A percentile compares a stretch with the other conserved stretches of the same genome.
These are phyloP conservation scores for Trichosporon ovoides DNA, from an alignment of 1,284 basidiomycete species.

Conservation along the genomic window DNA sequence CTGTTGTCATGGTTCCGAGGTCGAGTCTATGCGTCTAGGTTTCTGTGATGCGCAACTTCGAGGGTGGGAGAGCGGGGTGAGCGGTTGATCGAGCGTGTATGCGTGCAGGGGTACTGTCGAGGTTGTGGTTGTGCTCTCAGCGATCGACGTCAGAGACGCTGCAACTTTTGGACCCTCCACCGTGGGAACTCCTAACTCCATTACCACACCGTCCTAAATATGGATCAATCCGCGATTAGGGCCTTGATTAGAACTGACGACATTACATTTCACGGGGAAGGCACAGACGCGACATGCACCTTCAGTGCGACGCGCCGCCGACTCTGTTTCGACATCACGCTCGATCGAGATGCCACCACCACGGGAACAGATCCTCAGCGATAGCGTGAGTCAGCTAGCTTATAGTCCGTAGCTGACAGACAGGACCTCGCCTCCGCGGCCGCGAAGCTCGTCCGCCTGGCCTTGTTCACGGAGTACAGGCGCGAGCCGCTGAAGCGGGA, in stretches of 20 bases:
- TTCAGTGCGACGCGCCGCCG: too few species aligned
- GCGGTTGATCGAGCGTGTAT: neutral
- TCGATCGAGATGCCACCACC: neutral
- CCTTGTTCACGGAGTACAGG: conserved; percentile 43
- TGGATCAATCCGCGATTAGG: too few species aligned
- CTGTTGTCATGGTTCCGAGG: neutral
- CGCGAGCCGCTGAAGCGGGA: conserved; percentile 32
- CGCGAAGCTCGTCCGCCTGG: conserved; percentile 36
- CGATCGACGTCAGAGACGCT: conserved; percentile 1
- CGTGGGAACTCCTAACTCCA: neutral
- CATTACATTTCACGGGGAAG: too few species aligned
- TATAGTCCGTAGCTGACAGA: neutral
- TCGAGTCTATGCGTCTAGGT: too few species aligned
- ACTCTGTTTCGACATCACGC: neutral
- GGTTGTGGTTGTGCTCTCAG: neutral
- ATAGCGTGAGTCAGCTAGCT: neutral
- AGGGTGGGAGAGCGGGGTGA: neutral
- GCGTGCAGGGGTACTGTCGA: too few species aligned
- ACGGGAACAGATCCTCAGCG: neutral
- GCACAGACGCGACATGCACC: too few species aligned
- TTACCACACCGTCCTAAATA: too few species aligned
- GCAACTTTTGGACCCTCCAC: conserved; percentile 1
- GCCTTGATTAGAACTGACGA: too few species aligned
- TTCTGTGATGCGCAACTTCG: neutral
- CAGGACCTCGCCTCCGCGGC: conserved; percentile 35